Percentiles rank a stretch among this genome's conserved stretches.
Conservation (phyloP, 257 asterid genomes). For the Cruciata laevipes region DNA sequence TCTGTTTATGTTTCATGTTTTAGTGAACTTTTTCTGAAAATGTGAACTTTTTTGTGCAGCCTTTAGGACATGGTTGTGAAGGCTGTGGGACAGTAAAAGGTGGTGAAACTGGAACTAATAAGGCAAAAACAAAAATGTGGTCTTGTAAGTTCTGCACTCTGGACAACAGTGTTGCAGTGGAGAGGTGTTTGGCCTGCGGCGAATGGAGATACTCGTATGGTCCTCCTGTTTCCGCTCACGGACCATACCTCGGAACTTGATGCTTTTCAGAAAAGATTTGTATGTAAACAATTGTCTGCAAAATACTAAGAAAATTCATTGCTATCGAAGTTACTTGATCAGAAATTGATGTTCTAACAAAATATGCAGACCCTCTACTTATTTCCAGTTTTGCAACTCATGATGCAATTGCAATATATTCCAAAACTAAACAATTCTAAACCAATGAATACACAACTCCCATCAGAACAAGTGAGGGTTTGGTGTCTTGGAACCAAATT, state of each 20-base stretch:
- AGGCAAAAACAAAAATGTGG: conserved; percentile 42
- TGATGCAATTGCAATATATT: too few species aligned
- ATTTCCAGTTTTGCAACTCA: too few species aligned
- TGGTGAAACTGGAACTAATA: conserved; percentile 21
- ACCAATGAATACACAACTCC: too few species aligned
- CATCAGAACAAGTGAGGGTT: too few species aligned
- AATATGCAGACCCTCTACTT: too few species aligned
- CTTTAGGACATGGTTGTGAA: conserved; percentile 47
- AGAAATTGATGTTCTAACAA: too few species aligned
- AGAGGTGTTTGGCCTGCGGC: conserved; percentile 72
- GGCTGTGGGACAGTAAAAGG: conserved; percentile 54
- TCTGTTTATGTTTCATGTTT: background rate
- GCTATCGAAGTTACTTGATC: too few species aligned
- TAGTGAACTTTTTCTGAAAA: background rate
- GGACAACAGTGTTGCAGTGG: conserved; percentile 40
- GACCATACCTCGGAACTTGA: conserved; percentile 46
- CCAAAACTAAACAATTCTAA: too few species aligned
- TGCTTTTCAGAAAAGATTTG: background rate
- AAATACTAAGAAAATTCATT: too few species aligned
- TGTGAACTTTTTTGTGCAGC: conserved; percentile 29
- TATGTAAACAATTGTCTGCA: too few species aligned
- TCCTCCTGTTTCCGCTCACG: conserved; percentile 41
- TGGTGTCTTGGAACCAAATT: too few species aligned
- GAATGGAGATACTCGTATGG: conserved; percentile 90
- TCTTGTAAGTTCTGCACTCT: conserved; percentile 79